These are phyloP conservation scores for Lotus japonicus DNA, from an alignment of 306 rosid genomes.

Conservation along the genomic window DNA sequence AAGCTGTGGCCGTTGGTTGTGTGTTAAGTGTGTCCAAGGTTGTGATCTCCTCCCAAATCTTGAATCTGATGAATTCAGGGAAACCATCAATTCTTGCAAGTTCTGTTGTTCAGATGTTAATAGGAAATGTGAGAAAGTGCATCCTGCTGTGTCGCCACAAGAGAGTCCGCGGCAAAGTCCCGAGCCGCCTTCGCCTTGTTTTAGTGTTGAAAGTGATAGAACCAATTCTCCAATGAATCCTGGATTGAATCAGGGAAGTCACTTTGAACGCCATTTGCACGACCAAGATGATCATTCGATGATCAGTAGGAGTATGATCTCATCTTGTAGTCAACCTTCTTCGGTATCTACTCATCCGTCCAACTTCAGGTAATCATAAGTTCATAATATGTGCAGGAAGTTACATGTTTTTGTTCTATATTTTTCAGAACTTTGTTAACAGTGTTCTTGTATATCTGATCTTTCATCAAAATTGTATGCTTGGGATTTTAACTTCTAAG, in stretches of 20 bases:
- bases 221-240: constrained; percentile 33
- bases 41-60: constrained; percentile 38
- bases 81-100: constrained; percentile 46
- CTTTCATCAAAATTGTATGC: background rate
- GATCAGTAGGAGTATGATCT: constrained; percentile 36
- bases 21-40: constrained; percentile 54
- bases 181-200: constrained; percentile 64
- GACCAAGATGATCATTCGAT: constrained; percentile 35
- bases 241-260: constrained; percentile 44
- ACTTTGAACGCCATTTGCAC: constrained; percentile 39
- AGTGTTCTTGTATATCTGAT: background rate
- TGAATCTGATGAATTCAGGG: constrained; percentile 35
- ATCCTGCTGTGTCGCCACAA: constrained; percentile 81
- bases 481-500: background rate
- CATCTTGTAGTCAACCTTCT: constrained; percentile 51
- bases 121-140: constrained; percentile 56
- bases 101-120: constrained; percentile 57
- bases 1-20: constrained; percentile 64
- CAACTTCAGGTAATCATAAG: constrained; percentile 48
- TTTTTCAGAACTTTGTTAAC: background rate
- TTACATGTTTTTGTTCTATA: background rate
- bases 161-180: constrained; percentile 75
- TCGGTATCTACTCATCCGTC: constrained; percentile 44
- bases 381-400: background rate
- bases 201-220: constrained; percentile 44